These are phyloP conservation scores for Dictyostelium citrinum DNA, from an alignment of 78 protist genomes.

Conservation along the genomic window DNA sequence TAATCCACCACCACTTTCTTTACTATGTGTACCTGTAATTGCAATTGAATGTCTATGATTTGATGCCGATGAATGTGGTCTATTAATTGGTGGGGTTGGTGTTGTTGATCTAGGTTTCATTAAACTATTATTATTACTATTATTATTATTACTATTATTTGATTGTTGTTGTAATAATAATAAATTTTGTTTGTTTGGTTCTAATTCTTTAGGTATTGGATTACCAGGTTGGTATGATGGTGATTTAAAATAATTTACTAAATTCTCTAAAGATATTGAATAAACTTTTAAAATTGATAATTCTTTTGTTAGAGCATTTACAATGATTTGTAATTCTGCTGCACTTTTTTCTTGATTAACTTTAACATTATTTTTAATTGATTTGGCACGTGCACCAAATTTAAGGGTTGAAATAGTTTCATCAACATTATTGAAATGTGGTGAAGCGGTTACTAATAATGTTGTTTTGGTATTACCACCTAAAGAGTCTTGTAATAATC, in stretches of 20 bases:
- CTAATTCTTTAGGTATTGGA: slow-evolving; percentile 20
- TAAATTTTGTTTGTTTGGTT: slow-evolving; percentile 5
- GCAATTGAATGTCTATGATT: slow-evolving; percentile 5
- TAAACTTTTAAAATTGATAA: slow-evolving; percentile 52
- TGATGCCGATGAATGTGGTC: not conserved
- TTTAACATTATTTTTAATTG: slow-evolving; percentile 79
- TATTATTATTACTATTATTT: not conserved
- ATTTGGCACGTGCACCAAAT: slow-evolving; percentile 86
- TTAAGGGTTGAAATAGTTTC: slow-evolving; percentile 89
- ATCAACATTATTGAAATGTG: slow-evolving; percentile 64
- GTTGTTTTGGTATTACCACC: slow-evolving; percentile 84
- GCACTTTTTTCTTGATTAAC: slow-evolving; percentile 65
- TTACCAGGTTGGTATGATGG: slow-evolving; percentile 40
- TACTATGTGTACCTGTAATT: not conserved
- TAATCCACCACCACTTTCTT: not conserved
- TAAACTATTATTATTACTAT: not conserved
- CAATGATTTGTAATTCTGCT: slow-evolving; percentile 59
- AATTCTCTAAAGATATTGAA: slow-evolving; percentile 39
- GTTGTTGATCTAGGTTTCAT: not conserved
- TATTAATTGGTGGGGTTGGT: not conserved
- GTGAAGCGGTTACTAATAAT: slow-evolving; percentile 78
- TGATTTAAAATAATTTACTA: slow-evolving; percentile 52
- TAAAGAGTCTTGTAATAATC: slow-evolving; percentile 78
- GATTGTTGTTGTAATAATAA: not conserved
- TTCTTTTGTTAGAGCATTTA: slow-evolving; percentile 46